Evolutionary conservation across 306 rosid species (phyloP), one percentile per base, ranked within the genome.

Genomic region (Ziziphus jujuba): DNA sequence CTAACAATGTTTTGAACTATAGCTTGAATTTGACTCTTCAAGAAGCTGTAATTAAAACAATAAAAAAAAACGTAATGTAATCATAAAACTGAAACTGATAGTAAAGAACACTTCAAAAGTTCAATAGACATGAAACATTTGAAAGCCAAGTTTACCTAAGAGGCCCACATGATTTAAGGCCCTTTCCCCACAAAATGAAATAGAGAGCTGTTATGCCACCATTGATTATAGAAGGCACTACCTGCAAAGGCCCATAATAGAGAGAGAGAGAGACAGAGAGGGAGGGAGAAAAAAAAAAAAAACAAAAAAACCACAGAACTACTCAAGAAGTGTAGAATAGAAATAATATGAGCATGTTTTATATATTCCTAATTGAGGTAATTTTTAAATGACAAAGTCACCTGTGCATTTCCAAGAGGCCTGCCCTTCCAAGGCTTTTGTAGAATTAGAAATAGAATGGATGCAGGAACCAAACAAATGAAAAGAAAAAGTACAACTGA

Each of bases 351-450:
- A 55, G 25, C 64, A 24, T 44, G 9, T n/a, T 8, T 45, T 59
- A 31, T 57, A 16, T 17, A 51, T 44, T 61, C 56, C 48, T 63
- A 34, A 65, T 69, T 24, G 28, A 7, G 34, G 59, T 40, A 69
- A 40, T 61, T 23, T 43, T 13, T 56, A 54, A 36, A 45, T 13
- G 55, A 60, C 3, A 68, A 62, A 44, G 44, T 63, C 15, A 95
- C 99, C 97, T 95, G 97, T 6, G 87, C 59, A 75, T 90, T 95
- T 52, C 96, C 77, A 62, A 95, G 95, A 9, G 99, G 88, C 71
- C 97, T 88, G 61, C 97, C 99, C 88, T 85, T 95, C 97, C 99
- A 95, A 75, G 97, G 99, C 84, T 85, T 95, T 74, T 95, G 99
- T 82, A 91, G 64, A 82, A 86, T 66, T 72, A 95, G 80, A 84